A percentile compares a stretch with the other conserved stretches of the same genome.
Conservation (phyloP, 257 asterid species). For the Solanum tarijense region DNA sequence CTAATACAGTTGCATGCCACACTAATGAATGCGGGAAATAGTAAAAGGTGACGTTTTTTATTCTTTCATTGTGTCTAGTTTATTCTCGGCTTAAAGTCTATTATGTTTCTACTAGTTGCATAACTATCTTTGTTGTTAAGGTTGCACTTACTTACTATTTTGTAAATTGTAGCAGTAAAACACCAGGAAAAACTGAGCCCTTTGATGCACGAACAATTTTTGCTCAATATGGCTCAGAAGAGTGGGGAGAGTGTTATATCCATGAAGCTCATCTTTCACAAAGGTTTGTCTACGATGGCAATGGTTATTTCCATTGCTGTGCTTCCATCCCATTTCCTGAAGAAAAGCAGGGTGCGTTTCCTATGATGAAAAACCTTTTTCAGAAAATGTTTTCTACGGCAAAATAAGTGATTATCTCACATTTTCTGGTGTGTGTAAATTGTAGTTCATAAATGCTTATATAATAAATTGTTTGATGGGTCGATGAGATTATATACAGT, state of each 20-base stretch:
- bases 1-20: constrained; percentile 89
- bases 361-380: background rate
- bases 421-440: background rate
- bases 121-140: background rate
- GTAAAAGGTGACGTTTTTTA: constrained; percentile 39
- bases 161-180: constrained; percentile 13
- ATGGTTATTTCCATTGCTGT: constrained; percentile 84
- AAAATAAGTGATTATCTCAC: background rate
- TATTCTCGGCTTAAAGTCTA: background rate
- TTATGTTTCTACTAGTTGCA: background rate
- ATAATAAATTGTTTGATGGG: background rate
- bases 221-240: constrained; percentile 56
- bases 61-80: background rate
- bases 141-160: background rate
- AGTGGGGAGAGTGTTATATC: constrained; percentile 76
- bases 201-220: constrained; percentile 73
- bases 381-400: background rate
- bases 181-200: constrained; percentile 18
- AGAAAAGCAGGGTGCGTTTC: constrained; percentile 16
- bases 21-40: constrained; percentile 65
- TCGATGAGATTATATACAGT: background rate
- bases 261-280: constrained; percentile 82
- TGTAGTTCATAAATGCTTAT: background rate
- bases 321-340: constrained; percentile 73
- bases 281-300: constrained; percentile 53